Evolutionary conservation across 1,284 basidiomycete genomes (phyloP).

Genomic region (Cutaneotrichosporon spelunceum): DNA sequence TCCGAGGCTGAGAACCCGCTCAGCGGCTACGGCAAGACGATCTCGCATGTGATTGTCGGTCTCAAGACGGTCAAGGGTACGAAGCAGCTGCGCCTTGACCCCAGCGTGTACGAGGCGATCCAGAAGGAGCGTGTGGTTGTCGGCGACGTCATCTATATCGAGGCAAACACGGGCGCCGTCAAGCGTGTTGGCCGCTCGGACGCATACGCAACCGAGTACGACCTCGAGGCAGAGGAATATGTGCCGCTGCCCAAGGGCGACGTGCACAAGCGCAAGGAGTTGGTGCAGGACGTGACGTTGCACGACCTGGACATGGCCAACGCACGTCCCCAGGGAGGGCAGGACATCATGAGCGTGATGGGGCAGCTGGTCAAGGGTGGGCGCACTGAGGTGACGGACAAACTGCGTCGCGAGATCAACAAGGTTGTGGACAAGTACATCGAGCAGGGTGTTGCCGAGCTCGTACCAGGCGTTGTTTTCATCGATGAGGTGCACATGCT

Average conservation of each 20-base stretch:
- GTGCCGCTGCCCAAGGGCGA: conserved; percentile 97
- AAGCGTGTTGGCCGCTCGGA: conserved; percentile 97
- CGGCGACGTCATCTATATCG: conserved; percentile 96
- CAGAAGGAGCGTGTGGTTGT: conserved; percentile 96
- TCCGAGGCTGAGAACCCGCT: conserved; percentile 92
- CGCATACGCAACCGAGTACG: conserved; percentile 97
- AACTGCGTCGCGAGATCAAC: conserved; percentile 91
- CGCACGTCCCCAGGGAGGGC: conserved; percentile 80
- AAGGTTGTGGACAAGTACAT: conserved; percentile 98
- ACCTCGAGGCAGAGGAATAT: conserved; percentile 96
- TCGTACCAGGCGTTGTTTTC: conserved; percentile 95
- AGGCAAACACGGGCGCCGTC: conserved; percentile 89
- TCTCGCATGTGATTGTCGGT: conserved; percentile 92
- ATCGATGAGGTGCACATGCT: conserved; percentile 99
- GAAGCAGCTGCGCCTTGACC: conserved; percentile 92
- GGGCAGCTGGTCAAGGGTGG: conserved; percentile 92
- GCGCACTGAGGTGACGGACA: conserved; percentile 95
- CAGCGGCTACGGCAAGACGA: conserved; percentile 96
- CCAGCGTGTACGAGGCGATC: conserved; percentile 94
- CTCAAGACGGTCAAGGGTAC: conserved; percentile 98
- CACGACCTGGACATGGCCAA: conserved; percentile 97
- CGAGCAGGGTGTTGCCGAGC: conserved; percentile 95
- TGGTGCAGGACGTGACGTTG: conserved; percentile 94
- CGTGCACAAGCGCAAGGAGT: conserved; percentile 94
- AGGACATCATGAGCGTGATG: conserved; percentile 99